Evolutionary conservation across 164 flowering plant genomes (phyloP).

Genomic region (Annona cherimola): DNA sequence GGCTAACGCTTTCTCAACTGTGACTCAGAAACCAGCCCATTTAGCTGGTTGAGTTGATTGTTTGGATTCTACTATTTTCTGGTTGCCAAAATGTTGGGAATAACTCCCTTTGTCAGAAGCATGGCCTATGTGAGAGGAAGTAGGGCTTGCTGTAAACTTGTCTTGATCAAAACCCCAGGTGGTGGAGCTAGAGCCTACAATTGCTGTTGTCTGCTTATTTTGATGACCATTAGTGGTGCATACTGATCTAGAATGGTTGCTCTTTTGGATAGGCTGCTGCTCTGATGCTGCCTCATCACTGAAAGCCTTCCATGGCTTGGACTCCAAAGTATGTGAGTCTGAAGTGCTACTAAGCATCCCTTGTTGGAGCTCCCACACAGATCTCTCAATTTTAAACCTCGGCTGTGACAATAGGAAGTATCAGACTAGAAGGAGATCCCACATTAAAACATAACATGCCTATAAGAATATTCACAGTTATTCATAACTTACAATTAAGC

Average conservation of each 20-base stretch:
- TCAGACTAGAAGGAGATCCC: too few relatives aligned
- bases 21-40: slow-evolving; percentile 91
- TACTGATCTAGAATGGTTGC: slow-evolving; percentile 39
- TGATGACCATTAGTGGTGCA: slow-evolving; percentile 55
- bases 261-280: slow-evolving; percentile 21
- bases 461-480: too few relatives aligned
- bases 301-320: slow-evolving; percentile 46
- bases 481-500: too few relatives aligned
- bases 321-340: slow-evolving; percentile 30
- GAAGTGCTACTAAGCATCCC: too few relatives aligned
- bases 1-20: too few relatives aligned
- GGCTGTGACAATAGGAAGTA: too few relatives aligned
- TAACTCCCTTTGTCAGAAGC: slow-evolving; percentile 29
- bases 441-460: too few relatives aligned
- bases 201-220: slow-evolving; percentile 32
- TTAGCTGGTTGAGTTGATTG: slow-evolving; percentile 80
- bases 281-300: slow-evolving; percentile 29
- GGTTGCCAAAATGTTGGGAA: slow-evolving; percentile 42
- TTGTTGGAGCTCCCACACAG: too few relatives aligned
- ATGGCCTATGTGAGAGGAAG: slow-evolving; percentile 34
- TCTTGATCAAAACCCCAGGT: slow-evolving; percentile 85
- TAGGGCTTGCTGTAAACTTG: slow-evolving; percentile 63
- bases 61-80: slow-evolving; percentile 41
- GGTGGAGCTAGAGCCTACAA: slow-evolving; percentile 22
- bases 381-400: slow-evolving; percentile 44